These are phyloP conservation scores for Drosera spatulata DNA, from an alignment of 179 eudicot species.

Conservation along the genomic window DNA sequence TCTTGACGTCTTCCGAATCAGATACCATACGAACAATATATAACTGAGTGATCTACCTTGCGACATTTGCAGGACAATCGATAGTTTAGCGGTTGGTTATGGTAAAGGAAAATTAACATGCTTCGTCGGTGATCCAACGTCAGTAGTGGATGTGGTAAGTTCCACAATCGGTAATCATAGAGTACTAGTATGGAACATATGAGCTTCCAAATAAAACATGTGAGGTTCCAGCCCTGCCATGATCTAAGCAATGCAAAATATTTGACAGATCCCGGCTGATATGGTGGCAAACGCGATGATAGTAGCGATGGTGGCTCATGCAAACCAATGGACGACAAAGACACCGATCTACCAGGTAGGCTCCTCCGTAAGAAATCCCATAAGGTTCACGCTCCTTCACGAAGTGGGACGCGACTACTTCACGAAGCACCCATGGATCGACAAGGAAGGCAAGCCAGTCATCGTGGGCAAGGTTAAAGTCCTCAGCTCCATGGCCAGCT, in stretches of 20 bases:
- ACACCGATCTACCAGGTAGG: conserved; percentile 63
- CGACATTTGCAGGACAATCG: conserved; percentile 49
- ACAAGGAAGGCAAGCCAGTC: conserved; percentile 65
- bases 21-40: background rate
- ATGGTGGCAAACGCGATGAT: conserved; percentile 83
- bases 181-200: background rate
- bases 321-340: conserved; percentile 20
- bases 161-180: no score
- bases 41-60: background rate
- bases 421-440: conserved; percentile 55
- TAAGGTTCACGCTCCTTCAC: conserved; percentile 19
- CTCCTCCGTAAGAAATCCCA: conserved; percentile 56
- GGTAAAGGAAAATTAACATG: conserved; percentile 65
- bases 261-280: conserved; percentile 74
- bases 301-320: conserved; percentile 58
- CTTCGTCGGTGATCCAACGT: conserved; percentile 51
- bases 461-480: conserved; percentile 52
- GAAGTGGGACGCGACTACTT: conserved; percentile 38
- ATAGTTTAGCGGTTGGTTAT: conserved; percentile 66
- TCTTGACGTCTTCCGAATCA: no score
- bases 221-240: no score
- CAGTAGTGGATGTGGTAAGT: conserved; percentile 52
- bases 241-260: no score
- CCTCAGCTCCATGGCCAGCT: conserved; percentile 52
- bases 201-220: no score